Evolutionary conservation across 768 basidiomycete species (phyloP), one percentile per base, ranked within the genome.

Genomic region (Suillus subaureus): DNA sequence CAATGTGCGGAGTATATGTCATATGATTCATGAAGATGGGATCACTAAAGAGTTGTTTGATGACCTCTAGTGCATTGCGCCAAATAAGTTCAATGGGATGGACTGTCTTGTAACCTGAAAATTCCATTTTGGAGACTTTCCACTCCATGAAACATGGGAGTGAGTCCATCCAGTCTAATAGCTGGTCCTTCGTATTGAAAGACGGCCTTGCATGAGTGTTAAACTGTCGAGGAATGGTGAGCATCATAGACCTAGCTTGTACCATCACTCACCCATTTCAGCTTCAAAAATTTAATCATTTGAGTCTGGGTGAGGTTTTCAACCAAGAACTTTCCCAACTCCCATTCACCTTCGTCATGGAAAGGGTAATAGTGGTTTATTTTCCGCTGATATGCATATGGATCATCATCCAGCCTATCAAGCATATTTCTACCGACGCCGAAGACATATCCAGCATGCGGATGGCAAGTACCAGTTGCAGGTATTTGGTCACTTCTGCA

Each of bases 341-440:
- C 72, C 78, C 79, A 80, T 64, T 81, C 77, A 0, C 62, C 66
- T 21, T 70, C 61, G 5, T 73, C 72, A 11, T 69, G 61, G 62
- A 79, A 81, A 37, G 79, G 80, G 61, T 78, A 79, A 61, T 73
- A 78, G 0, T 69, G 45, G 54, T 75, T 75, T 63, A 23, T n/a
- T 39, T 60, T 23, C 11, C 70, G 64, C 35, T 68, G 31, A 4
- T 65, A 31, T 4, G 72, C 67, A 66, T 70, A 65, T 43, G 61
- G 13, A 49, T 79, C 73, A 23, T 31, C 28, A 35, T 76, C 54
- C 52, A 78, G 71, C 40, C 63, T 33, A 28, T 74, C 68, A 63
- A 76, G 66, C 58, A 78, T 72, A 9, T 67, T 77, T 42, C 55
- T 43, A 1, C 69, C 75, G 13, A 42, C 40, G 5, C 71, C 69